Percentiles rank a stretch among this genome's conserved stretches.
Evolutionary conservation across 441 rosid species (phyloP).

Genomic region (Cnidoscolus chayamansa): DNA sequence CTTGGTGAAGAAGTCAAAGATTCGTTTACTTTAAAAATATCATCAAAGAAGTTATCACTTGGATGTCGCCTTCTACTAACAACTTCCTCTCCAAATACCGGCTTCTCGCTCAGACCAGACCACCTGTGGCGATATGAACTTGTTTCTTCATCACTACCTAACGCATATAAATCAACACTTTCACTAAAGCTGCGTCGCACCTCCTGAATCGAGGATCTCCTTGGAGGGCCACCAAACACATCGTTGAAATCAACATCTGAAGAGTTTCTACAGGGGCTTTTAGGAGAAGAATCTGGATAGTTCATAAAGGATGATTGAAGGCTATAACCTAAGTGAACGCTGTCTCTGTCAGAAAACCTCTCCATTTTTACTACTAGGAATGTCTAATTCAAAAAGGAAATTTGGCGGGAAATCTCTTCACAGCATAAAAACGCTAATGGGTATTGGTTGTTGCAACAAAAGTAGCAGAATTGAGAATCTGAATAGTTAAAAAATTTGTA

Average conservation of each 20-base stretch:
- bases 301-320: slow-evolving; percentile 25
- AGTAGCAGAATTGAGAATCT: slow-evolving; percentile 14
- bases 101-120: slow-evolving; percentile 54
- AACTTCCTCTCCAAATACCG: slow-evolving; percentile 75
- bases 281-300: slow-evolving; percentile 24
- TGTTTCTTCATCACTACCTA: slow-evolving; percentile 27
- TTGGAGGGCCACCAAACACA: slow-evolving; percentile 95
- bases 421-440: slow-evolving; percentile 15
- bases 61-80: slow-evolving; percentile 40
- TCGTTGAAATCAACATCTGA: slow-evolving; percentile 69
- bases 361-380: slow-evolving; percentile 29
- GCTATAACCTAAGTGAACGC: slow-evolving; percentile 37
- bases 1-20: slow-evolving; percentile 46
- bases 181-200: slow-evolving; percentile 45
- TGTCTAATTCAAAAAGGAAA: neutral
- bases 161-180: slow-evolving; percentile 27
- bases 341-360: slow-evolving; percentile 35
- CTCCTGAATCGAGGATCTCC: slow-evolving; percentile 52
- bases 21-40: slow-evolving; percentile 60
- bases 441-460: slow-evolving; percentile 18
- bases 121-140: slow-evolving; percentile 27
- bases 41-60: slow-evolving; percentile 64
- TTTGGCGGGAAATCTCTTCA: slow-evolving; percentile 38
- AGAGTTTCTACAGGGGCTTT: slow-evolving; percentile 23
- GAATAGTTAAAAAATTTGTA: neutral